Evolutionary conservation across 768 basidiomycete species (phyloP).

Genomic region (Rhizopogon rudus): DNA sequence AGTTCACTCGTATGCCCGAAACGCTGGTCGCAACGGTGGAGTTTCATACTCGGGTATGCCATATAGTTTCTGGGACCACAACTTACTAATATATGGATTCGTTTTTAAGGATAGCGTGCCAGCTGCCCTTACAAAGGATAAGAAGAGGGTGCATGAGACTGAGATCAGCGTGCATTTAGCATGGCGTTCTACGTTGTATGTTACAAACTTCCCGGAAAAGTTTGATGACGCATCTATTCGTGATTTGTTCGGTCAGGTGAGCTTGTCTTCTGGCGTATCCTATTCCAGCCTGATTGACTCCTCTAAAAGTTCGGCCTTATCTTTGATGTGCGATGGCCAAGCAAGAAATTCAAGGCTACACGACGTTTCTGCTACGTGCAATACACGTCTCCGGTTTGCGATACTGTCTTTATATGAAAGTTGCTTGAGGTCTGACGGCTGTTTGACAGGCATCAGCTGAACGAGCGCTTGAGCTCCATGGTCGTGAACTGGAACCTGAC

Average conservation of each 20-base stretch:
- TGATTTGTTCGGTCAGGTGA: conserved; percentile 72
- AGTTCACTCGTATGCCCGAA: conserved; percentile 58
- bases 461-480: conserved; percentile 75
- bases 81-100: background rate
- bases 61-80: background rate
- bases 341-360: conserved; percentile 90
- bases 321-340: conserved; percentile 97
- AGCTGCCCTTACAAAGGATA: conserved; percentile 89
- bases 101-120: conserved; percentile 67
- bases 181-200: conserved; percentile 92
- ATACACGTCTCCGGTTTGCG: conserved; percentile 73
- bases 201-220: conserved; percentile 91
- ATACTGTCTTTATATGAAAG: background rate
- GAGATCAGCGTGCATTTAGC: conserved; percentile 86
- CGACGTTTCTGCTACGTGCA: conserved; percentile 95
- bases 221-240: conserved; percentile 75
- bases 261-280: conserved; percentile 8
- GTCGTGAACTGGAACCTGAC: conserved; percentile 66
- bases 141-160: conserved; percentile 71
- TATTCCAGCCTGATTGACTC: conserved; percentile 3
- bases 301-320: conserved; percentile 73
- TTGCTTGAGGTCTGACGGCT: background rate
- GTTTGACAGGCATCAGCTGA: conserved; percentile 57
- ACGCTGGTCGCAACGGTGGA: conserved; percentile 82
- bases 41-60: conserved; percentile 55